phyloP scores from a whole-genome alignment of 352 stramenopile species.

The Blastocystis sp. region DNA sequence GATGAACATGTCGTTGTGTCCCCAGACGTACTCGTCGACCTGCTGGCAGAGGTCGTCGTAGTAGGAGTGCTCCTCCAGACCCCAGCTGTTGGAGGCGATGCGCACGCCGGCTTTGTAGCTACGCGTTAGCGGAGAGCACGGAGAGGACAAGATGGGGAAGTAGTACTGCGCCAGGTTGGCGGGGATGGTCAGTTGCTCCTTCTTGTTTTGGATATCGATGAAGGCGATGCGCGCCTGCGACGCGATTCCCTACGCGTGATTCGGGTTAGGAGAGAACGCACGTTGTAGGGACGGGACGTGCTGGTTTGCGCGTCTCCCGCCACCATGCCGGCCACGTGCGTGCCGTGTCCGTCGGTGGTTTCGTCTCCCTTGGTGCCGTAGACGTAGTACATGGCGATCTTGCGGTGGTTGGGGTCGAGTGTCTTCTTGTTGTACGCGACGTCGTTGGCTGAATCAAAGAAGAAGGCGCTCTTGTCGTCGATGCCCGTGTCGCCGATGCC shows the following conservation, averaged over 20 bases:
- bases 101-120: constrained; percentile 26
- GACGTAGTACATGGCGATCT: constrained; percentile 12
- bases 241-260: constrained; percentile 20
- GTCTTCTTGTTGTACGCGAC: not conserved
- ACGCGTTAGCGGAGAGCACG: not conserved
- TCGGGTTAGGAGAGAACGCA: not conserved
- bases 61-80: not conserved
- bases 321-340: constrained; percentile 19
- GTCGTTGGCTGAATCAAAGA: not conserved
- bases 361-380: not conserved
- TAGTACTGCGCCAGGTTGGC: not conserved
- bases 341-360: not conserved
- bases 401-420: not conserved
- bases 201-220: constrained; percentile 35
- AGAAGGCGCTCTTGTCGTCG: constrained; percentile 53
- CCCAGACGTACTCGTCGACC: constrained; percentile 38
- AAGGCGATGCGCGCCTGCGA: not conserved
- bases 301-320: constrained; percentile 1
- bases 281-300: not conserved
- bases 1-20: constrained; percentile 55
- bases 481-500: constrained; percentile 41
- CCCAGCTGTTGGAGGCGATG: constrained; percentile 36
- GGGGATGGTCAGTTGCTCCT: not conserved
- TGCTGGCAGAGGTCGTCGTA: constrained; percentile 4
- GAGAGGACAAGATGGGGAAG: not conserved